Base-by-base conservation (phyloP, 2,329 filamentous ascomycete species). In the Diaporthe australafricana region DNA sequence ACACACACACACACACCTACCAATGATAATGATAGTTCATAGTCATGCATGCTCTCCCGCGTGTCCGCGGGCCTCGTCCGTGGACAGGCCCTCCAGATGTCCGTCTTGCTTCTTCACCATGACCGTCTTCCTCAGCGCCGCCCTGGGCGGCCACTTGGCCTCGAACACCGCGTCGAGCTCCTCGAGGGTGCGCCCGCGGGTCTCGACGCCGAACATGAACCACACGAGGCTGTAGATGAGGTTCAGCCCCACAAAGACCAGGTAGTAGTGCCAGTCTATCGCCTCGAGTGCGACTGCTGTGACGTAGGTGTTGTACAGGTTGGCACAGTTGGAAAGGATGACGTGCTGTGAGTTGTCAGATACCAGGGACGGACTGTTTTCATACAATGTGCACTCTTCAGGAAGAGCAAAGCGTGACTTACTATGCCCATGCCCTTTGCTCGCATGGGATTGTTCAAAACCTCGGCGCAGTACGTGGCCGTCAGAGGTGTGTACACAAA, bases 111-210 rank as follows among this genome's bases (percentile, higher is more conserved):
- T 74, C 70, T 75, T 77, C 12, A 79, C 72, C 77, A 79, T 76
- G 52, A 76, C 70, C 11, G 78, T 77, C 72, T 78, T 81, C 72
- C 79, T 76, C 55, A 84, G 74, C 38, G 82, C 82, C 6, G 81
- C 81, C 56, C 82, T 80, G 30, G 81, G 81, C 27, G 81, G 81
- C 69, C 77, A 81, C 60, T 78, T 80, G 8, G 81, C 78, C 35
- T 80, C 75, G 69, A 82, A 82, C 50, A 87, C 85, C 4, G 78
- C 79, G 42, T 85, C 81, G 73, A 86, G 75, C 74, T 87, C 84
- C 73, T 87, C 84, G 30, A 87, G 80, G 62, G 83, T 80, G 25
- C 78, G 75, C 0, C 78, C 78, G 7, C 78, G 75, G 1, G 78
- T 80, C 67, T 80, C 78, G 14, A 80, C 78, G 32, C 78, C 78